A percentile compares a stretch with the other conserved stretches of the same genome.
These are phyloP conservation scores for Yamadazyma aaseri DNA, from an alignment of 1,139 yeast genomes.

Conservation along the genomic window DNA sequence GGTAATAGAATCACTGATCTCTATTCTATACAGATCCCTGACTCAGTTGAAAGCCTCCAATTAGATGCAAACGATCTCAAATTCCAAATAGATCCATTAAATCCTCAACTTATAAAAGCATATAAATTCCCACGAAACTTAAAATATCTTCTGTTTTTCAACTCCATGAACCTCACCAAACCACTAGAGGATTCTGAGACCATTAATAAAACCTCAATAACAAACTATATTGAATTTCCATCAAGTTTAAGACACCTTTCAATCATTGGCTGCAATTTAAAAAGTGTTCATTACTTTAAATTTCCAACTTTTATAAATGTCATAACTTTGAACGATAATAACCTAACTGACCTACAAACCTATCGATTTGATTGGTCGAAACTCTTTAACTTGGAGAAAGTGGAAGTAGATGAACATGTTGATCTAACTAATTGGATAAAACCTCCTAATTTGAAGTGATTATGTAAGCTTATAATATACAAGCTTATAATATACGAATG, in stretches of 20 bases:
- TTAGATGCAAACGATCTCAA: conserved; percentile 8
- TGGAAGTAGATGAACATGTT: conserved; percentile 11
- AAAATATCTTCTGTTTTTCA: conserved; percentile 19
- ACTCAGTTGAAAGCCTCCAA: conserved; percentile 8
- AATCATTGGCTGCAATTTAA: conserved; percentile 21
- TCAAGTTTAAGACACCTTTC: conserved; percentile 7
- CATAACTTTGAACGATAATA: conserved; percentile 25
- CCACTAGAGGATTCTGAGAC: not conserved
- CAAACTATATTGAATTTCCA: conserved; percentile 22
- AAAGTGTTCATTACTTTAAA: conserved; percentile 19
- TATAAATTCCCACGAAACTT: conserved; percentile 25
- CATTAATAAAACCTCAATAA: not conserved
- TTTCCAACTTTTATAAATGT: conserved; percentile 27
- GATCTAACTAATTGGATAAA: conserved; percentile 4
- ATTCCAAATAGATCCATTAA: conserved; percentile 3
- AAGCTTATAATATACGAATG: no score
- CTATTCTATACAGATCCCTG: conserved; percentile 11
- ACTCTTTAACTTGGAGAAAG: conserved; percentile 15
- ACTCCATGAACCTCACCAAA: conserved; percentile 5
- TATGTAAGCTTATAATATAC: no score
- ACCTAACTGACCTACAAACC: conserved; percentile 18
- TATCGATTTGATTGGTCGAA: conserved; percentile 23
- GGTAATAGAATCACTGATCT: conserved; percentile 7
- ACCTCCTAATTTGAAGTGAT: conserved; percentile 7
- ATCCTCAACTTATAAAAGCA: conserved; percentile 4